phyloP scores from a whole-genome alignment of 495 filamentous ascomycete species.

The Hyaloscypha variabilis region DNA sequence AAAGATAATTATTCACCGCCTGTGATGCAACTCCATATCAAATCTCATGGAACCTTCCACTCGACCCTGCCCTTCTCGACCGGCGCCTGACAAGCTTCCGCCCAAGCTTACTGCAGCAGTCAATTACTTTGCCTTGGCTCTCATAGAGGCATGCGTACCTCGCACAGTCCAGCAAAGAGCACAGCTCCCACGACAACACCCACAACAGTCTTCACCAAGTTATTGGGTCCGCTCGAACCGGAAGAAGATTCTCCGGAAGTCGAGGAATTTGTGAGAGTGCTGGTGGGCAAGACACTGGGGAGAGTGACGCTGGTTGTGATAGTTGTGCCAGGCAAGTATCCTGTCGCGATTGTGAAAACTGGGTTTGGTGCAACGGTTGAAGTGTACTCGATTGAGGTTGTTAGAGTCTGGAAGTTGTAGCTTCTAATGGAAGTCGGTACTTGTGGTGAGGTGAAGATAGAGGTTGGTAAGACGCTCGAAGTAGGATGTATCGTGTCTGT shows the following conservation, averaged over 20 bases:
- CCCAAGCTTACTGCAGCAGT: neutral
- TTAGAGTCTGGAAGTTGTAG: neutral
- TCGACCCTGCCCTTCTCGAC: no score
- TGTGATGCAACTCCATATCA: no score
- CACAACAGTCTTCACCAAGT: neutral
- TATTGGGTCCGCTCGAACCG: neutral
- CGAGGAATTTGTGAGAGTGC: neutral
- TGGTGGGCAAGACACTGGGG: neutral
- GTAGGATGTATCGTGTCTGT: neutral
- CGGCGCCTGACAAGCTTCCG: no score
- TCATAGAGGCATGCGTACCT: neutral
- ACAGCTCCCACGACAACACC: neutral
- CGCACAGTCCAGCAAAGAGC: neutral
- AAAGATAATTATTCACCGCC: no score
- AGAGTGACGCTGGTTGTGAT: neutral
- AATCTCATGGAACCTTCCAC: no score
- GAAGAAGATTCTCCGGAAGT: neutral
- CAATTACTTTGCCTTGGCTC: neutral
- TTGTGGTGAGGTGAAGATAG: neutral
- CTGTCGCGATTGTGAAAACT: neutral
- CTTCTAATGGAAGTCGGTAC: neutral
- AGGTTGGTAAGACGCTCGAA: neutral
- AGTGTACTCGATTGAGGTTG: neutral
- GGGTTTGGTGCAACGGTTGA: neutral
- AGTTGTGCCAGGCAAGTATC: neutral